Base-by-base conservation (phyloP, 345 rosid species). In the Garcia nutans region DNA sequence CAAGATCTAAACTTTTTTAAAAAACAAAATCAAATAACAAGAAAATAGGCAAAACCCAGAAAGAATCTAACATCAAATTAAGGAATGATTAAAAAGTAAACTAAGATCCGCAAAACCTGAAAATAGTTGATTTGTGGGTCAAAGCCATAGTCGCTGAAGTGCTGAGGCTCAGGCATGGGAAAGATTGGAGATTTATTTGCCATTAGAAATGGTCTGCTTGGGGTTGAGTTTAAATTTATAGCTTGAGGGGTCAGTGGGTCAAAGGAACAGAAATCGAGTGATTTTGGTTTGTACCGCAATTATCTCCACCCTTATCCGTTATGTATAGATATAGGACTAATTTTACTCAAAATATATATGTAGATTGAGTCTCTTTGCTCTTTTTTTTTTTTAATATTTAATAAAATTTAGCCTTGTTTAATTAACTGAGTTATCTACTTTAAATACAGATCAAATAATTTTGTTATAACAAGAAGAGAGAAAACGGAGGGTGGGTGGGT, bases 131-230 rank as follows among this genome's bases (percentile, higher is more conserved):
- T 80, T 68, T 90, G 97, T 11, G 93, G 90, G 83, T 94, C 95
- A 74, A 93, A 95, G 60, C 99, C 98, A 68, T 93, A 93, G 80
- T 95, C 99, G 41, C 85, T 91, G 87, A 90, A 91, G 80, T 87
- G 97, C 10, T 86, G 96, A 74, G 94, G 86, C 28, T 90, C 84
- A 0, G 85, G 83, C 79, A 90, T 88, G 42, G 97, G 89, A 55
- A 91, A 90, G 0, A 89, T 66, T 0, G 98, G 98, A 45, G 90
- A 84, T 24, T 72, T 88, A 87, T 77, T 87, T 1, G 97, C 81
- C 93, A 92, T 91, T 63, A 1, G 6, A 54, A 17, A 12, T 15
- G n/a, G 8, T 15, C 58, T 54, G n/a, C 1, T 50, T 15, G 13
- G 19, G 58, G 10, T 17, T 54, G 58, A 17, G 6, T 54, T 54